Base-by-base conservation (phyloP, 495 filamentous ascomycete species). In the Penicillium cinerascens region DNA sequence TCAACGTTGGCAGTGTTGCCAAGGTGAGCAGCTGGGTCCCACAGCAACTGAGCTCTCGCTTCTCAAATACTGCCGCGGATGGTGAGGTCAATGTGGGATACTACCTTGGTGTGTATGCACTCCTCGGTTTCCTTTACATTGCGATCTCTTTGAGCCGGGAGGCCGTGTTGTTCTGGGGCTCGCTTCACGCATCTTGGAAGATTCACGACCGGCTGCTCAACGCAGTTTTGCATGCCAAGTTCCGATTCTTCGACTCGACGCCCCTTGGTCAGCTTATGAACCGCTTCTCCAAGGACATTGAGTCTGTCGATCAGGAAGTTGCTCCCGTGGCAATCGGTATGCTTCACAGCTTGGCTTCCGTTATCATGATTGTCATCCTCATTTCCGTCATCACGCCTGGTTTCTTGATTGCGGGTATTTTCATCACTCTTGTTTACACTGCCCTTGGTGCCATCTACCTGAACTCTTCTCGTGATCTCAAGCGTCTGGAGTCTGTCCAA, bases 211-310 rank as follows among this genome's bases (percentile, higher is more conserved):
- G 82, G 22, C 80, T 99, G 41, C 84, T 97, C 68, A 77, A 82
- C 21, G 74, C 88, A 4, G 81, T 99, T 23, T 86, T 89, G 49
- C 85, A 91, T 45, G 95, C 95, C 15, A 90, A 89, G 62, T 95
- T 97, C 74, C 88, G 88, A 56, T 99, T 99, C 76, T 99, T 99
- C 65, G 95, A 99, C 66, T 89, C 90, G 2, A 99, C 95, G 2
- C 95, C 95, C 6, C 81, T 97, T 0, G 95, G 95, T 11, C 93
- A 97, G 68, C 79, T 99, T 56, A 97, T 97, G 88, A 99, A 99
- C 68, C 80, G 95, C 35, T 99, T 99, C 70, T 97, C 92, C 55
- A 97, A 97, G 68, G 95, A 97, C 68, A 78, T 97, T 22, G 93
- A 99, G 65, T 84, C 91, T 5, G 77, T 99, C 52, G 95, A 99